phyloP scores from a whole-genome alignment of 805 yeast species.

The Dipodascopsis tothii region DNA sequence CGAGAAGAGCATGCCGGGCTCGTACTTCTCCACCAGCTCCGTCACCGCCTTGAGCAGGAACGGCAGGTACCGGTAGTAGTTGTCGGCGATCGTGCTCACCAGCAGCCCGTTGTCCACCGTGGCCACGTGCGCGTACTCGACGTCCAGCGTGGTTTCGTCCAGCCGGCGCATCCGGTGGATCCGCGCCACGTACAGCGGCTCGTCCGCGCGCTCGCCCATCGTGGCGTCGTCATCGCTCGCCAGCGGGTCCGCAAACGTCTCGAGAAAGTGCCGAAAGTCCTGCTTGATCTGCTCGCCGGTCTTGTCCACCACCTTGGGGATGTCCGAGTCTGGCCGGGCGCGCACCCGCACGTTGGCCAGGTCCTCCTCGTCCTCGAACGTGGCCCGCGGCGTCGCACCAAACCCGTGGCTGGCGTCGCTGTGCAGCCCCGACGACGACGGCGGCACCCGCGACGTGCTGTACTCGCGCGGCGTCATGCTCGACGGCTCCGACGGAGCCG shows the following conservation, averaged over 20 bases:
- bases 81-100: conserved; percentile 82
- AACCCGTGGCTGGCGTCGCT: background rate
- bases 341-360: conserved; percentile 7
- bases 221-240: conserved; percentile 31
- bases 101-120: conserved; percentile 66
- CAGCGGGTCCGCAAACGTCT: conserved; percentile 48
- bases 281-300: conserved; percentile 93
- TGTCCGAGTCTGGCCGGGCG: conserved; percentile 33
- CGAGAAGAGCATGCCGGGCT: conserved; percentile 53
- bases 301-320: conserved; percentile 80
- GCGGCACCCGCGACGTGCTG: background rate
- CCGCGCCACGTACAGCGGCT: conserved; percentile 59
- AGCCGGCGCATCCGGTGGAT: conserved; percentile 70
- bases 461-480: background rate
- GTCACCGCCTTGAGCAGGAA: conserved; percentile 69
- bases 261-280: conserved; percentile 77
- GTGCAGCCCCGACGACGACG: background rate
- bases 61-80: conserved; percentile 87
- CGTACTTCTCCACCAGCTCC: conserved; percentile 62
- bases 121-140: conserved; percentile 74
- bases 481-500: background rate
- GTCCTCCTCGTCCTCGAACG: background rate
- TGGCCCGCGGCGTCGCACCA: background rate
- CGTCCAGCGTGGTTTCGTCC: conserved; percentile 69
- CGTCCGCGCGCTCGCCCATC: conserved; percentile 2